Evolutionary conservation across 169 alveolate species (phyloP).

Genomic region (Plasmodium gaboni): DNA sequence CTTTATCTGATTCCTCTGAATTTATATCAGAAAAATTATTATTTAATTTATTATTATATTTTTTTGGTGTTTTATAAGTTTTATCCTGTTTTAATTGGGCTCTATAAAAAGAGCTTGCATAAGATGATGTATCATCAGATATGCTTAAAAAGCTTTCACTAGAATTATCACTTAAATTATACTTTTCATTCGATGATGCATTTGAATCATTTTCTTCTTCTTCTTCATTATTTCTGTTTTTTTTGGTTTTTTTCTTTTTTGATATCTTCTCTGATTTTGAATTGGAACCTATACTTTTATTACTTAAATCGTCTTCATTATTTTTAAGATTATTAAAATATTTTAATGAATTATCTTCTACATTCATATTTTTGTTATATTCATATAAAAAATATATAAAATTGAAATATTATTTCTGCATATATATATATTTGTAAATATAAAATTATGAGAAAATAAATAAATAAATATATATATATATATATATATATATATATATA

Average conservation of each 20-base stretch:
- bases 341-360: slow-evolving; percentile 40
- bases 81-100: slow-evolving; percentile 25
- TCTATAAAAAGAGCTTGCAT: slow-evolving; percentile 38
- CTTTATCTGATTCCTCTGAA: slow-evolving; percentile 20
- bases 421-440: too few relatives aligned
- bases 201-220: background rate
- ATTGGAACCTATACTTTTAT: background rate
- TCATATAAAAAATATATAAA: too few relatives aligned
- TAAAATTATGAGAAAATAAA: too few relatives aligned
- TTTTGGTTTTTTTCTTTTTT: slow-evolving; percentile 11
- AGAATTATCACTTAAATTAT: slow-evolving; percentile 12
- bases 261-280: slow-evolving; percentile 1
- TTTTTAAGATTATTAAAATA: slow-evolving; percentile 16
- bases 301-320: slow-evolving; percentile 39
- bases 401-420: too few relatives aligned
- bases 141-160: slow-evolving; percentile 51
- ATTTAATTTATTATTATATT: background rate
- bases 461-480: too few relatives aligned
- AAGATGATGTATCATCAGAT: slow-evolving; percentile 50
- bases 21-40: background rate
- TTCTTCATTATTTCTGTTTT: slow-evolving; percentile 1
- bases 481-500: too few relatives aligned
- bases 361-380: slow-evolving; percentile 27
- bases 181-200: background rate
- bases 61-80: slow-evolving; percentile 5